Percentiles rank a stretch among this genome's conserved stretches.
These are phyloP conservation scores for Chlorociboria aeruginascens DNA, from an alignment of 495 filamentous ascomycete genomes.

Conservation along the genomic window DNA sequence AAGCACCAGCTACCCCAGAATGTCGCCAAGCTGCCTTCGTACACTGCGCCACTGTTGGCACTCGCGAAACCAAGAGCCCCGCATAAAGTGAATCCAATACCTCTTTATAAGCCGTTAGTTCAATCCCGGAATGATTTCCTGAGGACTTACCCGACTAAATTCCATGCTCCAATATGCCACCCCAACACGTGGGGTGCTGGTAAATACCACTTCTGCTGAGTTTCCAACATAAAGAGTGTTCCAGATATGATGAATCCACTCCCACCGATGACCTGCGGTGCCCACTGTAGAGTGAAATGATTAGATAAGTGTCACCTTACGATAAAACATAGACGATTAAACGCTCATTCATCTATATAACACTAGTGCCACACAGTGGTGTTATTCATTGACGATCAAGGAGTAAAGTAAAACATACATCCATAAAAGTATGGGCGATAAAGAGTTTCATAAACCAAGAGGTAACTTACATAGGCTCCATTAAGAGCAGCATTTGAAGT, in stretches of 20 bases:
- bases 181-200: constrained; percentile 48
- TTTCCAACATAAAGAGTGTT: constrained; percentile 56
- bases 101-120: constrained; percentile 7
- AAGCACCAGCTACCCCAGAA: constrained; percentile 65
- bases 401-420: neutral
- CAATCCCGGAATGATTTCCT: too few species aligned
- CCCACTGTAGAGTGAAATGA: constrained; percentile 27
- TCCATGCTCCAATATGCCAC: constrained; percentile 35
- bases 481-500: constrained; percentile 22
- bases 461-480: constrained; percentile 32
- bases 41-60: constrained; percentile 35
- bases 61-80: constrained; percentile 49
- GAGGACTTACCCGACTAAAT: constrained; percentile 24
- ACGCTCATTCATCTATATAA: too few species aligned
- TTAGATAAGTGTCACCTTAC: too few species aligned
- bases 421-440: neutral
- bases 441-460: neutral
- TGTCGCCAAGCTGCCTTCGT: constrained; percentile 44
- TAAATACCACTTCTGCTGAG: constrained; percentile 52
- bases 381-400: neutral
- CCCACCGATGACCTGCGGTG: constrained; percentile 57
- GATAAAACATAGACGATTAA: neutral
- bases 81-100: constrained; percentile 57
- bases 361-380: too few species aligned
- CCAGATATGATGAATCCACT: constrained; percentile 48